Evolutionary conservation across 2,329 filamentous ascomycete genomes (phyloP), one percentile per base, ranked within the genome.

Genomic region (Fusarium gaditjirri): DNA sequence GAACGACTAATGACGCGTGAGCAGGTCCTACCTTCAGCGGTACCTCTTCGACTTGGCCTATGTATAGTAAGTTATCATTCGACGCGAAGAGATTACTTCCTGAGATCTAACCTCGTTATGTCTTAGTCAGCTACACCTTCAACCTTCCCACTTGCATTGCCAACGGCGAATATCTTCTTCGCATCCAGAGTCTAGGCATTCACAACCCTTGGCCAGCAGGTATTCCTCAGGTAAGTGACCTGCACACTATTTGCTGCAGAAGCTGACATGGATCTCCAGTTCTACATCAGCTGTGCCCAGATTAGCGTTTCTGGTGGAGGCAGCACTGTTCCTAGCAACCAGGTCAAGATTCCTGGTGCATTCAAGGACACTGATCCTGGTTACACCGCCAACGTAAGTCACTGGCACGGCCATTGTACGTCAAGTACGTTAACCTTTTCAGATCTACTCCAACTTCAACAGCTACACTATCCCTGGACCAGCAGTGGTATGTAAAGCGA

Each of bases 371-470:
- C 61, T 0, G 62, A 65, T 1, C 62, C 62, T 9, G 62, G 62
- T 7, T 65, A 65, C 6, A 65, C 61, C 0, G 62, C 61, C 31
- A 65, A 65, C 21, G 62, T 65, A 19, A 29, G 27, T 29, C 27
- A 29, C 27, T 8, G 9, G 9, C 27, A 29, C 3, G 27, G 8
- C 27, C 27, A 3, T 29, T 29, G 27, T 29, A 29, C 9, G 2
- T 8, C 9, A 29, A 29, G 3, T 29, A 8, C 27, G 27, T 29
- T 29, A 29, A 29, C 27, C 9, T 7, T 7, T 6, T 6, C 10
- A 65, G 62, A 65, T 65, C 31, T 65, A 65, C 27, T 49, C 42
- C n/a, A 65, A 65, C 31, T 65, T 65, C 7, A 65, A 65, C 3
- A 65, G 50, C 50, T 65, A 65, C 6, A 59, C 16, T 0, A 35